phyloP scores from a whole-genome alignment of 345 rosid species.

The Syzygium oleosum region DNA sequence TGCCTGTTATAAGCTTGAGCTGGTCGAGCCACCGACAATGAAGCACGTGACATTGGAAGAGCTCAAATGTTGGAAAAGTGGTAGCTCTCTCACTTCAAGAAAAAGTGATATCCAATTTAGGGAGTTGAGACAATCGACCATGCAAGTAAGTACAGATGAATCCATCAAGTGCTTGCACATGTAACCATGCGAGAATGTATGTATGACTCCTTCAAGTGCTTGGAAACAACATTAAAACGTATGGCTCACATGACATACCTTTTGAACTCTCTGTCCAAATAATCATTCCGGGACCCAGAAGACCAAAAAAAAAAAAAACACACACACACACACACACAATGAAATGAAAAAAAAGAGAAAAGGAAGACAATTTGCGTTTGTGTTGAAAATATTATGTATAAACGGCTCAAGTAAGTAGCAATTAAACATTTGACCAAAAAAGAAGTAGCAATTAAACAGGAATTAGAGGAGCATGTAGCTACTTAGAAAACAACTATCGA shows the following conservation, averaged over 20 bases:
- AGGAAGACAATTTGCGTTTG: not conserved
- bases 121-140: not conserved
- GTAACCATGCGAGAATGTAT: not conserved
- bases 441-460: not conserved
- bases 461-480: not conserved
- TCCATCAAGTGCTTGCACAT: not conserved
- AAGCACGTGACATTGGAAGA: not conserved
- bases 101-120: not conserved
- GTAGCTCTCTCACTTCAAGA: not conserved
- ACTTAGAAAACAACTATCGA: not conserved
- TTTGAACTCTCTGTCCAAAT: conserved; percentile 64
- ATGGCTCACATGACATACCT: conserved; percentile 36
- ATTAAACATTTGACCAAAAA: too few relatives aligned
- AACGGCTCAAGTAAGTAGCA: not conserved
- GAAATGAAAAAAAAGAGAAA: not conserved
- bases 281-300: conserved; percentile 4
- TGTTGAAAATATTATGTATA: not conserved
- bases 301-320: not conserved
- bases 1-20: not conserved
- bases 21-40: not conserved
- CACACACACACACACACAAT: not conserved
- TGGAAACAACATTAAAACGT: not conserved
- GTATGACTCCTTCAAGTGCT: not conserved
- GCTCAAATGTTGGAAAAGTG: not conserved
- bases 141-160: not conserved